These are phyloP conservation scores for Talaromyces albobiverticillius DNA, from an alignment of 2,329 filamentous ascomycete species.

Conservation along the genomic window DNA sequence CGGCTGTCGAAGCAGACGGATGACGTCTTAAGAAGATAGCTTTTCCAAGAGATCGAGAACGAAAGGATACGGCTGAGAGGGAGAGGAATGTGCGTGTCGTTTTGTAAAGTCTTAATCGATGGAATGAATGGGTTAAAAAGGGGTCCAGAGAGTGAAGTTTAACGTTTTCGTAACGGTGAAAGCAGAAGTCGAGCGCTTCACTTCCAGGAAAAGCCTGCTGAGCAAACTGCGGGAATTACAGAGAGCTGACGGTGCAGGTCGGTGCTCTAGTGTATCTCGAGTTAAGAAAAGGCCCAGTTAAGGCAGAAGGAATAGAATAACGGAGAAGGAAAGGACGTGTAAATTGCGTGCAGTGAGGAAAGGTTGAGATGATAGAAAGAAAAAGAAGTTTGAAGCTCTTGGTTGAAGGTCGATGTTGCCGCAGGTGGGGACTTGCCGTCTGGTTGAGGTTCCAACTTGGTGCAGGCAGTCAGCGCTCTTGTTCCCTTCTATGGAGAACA, in stretches of 20 bases:
- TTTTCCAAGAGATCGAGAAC: neutral
- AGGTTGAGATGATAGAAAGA: slow-evolving; percentile 3
- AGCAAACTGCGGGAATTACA: slow-evolving; percentile 18
- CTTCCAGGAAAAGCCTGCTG: slow-evolving; percentile 9
- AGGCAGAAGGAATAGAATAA: slow-evolving; percentile 11
- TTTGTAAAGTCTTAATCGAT: neutral
- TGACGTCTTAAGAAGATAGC: slow-evolving; percentile 11
- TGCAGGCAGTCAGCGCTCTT: too few species aligned
- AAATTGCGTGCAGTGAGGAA: slow-evolving; percentile 14
- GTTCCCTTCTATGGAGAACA: too few species aligned
- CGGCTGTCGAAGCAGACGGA: slow-evolving; percentile 5
- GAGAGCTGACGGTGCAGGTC: slow-evolving; percentile 44
- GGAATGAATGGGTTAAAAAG: neutral
- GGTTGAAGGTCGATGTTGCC: slow-evolving; percentile 48
- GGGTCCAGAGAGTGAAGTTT: neutral
- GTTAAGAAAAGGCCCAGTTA: neutral
- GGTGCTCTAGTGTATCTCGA: slow-evolving; percentile 23
- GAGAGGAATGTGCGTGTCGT: neutral
- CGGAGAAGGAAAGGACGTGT: neutral
- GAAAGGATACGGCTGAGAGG: neutral
- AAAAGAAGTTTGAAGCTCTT: slow-evolving; percentile 37
- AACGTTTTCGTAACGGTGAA: neutral
- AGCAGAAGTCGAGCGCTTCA: slow-evolving; percentile 2
- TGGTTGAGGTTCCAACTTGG: neutral
- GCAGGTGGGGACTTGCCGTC: slow-evolving; percentile 13